phyloP scores from a whole-genome alignment of 331 rosid genomes.

The Malus hybrid region DNA sequence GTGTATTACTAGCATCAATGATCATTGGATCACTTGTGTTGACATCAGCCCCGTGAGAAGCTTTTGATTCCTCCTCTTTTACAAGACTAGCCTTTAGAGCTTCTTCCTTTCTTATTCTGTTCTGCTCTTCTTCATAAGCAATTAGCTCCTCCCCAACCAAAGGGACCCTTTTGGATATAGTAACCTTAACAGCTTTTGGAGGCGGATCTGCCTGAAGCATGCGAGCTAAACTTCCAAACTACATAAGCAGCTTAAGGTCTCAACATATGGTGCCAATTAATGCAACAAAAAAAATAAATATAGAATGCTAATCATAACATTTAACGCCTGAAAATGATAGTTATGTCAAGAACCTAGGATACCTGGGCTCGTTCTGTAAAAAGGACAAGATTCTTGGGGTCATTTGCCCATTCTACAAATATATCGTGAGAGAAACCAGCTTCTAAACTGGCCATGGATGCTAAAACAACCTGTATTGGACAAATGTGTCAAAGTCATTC shows the following conservation, averaged over 20 bases:
- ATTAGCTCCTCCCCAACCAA: constrained; percentile 88
- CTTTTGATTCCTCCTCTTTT: constrained; percentile 80
- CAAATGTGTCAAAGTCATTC: constrained; percentile 3
- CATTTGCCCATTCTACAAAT: constrained; percentile 88
- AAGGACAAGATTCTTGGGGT: constrained; percentile 67
- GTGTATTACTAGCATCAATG: constrained; percentile 53
- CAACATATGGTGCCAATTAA: constrained; percentile 2
- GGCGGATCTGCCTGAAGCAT: constrained; percentile 98
- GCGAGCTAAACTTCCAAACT: constrained; percentile 94
- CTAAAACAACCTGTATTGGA: constrained; percentile 68
- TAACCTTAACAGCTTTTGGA: constrained; percentile 96
- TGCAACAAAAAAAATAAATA: neutral
- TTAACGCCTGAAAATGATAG: neutral
- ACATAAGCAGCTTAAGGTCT: constrained; percentile 21
- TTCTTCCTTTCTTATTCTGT: constrained; percentile 80
- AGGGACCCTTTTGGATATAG: constrained; percentile 89
- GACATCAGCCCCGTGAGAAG: constrained; percentile 47
- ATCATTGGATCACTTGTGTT: constrained; percentile 68
- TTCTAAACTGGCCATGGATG: constrained; percentile 99
- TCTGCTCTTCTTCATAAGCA: constrained; percentile 95
- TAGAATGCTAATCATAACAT: neutral
- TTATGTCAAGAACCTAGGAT: constrained; percentile 7
- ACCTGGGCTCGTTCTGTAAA: constrained; percentile 98
- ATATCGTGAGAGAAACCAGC: constrained; percentile 96
- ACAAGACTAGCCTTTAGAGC: constrained; percentile 79